phyloP scores from a whole-genome alignment of 202 grass and related monocot species.

The Saccharum hybrid region DNA sequence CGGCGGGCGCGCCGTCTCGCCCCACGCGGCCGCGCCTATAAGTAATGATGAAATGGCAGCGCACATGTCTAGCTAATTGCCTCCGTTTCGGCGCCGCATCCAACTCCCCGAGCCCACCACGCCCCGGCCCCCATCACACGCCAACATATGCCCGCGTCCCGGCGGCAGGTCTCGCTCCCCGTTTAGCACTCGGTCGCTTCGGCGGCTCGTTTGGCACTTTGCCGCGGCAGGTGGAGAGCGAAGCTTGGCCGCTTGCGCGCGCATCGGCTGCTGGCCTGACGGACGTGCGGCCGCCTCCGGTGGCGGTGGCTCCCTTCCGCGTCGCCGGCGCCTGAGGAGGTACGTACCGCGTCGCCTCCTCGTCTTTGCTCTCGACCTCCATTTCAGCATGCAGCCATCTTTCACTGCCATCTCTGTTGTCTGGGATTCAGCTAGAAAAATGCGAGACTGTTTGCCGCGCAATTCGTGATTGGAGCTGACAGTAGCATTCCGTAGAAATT shows the following conservation, averaged over 20 bases:
- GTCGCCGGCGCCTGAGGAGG: neutral
- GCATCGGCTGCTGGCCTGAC: neutral
- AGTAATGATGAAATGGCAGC: neutral
- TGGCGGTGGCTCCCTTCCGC: neutral
- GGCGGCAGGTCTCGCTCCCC: neutral
- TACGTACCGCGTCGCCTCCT: neutral
- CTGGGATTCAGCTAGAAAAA: neutral
- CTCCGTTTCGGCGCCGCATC: conserved; percentile 27
- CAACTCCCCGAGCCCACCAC: neutral
- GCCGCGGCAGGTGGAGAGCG: no score
- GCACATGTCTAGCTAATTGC: conserved; percentile 26
- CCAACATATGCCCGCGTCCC: neutral
- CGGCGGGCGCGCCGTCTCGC: neutral
- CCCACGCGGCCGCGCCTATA: neutral
- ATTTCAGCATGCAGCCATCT: neutral
- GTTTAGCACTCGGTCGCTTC: neutral
- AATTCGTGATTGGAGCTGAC: neutral
- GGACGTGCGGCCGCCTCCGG: neutral
- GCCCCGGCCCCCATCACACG: no score
- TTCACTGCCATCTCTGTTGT: neutral
- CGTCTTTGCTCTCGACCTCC: neutral
- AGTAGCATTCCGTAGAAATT: neutral
- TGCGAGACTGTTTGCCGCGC: neutral
- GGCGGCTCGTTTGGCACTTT: neutral
- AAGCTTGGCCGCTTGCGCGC: neutral